phyloP scores from a whole-genome alignment of 345 rosid species.

The Eucalyptus regnans region DNA sequence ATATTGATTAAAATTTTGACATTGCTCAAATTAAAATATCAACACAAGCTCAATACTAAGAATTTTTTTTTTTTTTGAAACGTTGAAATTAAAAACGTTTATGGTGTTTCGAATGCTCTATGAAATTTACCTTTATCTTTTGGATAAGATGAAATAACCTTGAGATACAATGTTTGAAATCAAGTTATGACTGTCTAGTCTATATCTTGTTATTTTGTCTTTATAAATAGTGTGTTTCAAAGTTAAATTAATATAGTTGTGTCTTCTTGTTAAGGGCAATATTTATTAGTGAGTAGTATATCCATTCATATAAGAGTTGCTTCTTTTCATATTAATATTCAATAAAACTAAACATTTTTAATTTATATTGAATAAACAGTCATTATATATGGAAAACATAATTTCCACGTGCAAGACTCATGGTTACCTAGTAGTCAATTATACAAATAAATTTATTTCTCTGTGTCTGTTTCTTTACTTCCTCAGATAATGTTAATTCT shows the following conservation, averaged over 20 bases:
- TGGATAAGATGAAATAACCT: too few relatives aligned
- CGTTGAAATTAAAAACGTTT: too few relatives aligned
- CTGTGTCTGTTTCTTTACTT: not conserved
- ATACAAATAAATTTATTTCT: not conserved
- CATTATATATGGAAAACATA: not conserved
- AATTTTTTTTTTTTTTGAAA: too few relatives aligned
- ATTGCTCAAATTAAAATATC: too few relatives aligned
- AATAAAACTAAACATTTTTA: too few relatives aligned
- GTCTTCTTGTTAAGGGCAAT: not conserved
- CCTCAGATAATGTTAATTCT: accelerated
- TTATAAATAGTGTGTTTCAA: not conserved
- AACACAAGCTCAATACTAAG: not conserved
- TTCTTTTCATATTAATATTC: not conserved
- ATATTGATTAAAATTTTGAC: too few relatives aligned
- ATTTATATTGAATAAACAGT: not conserved
- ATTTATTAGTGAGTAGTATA: not conserved
- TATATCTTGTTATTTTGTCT: too few relatives aligned
- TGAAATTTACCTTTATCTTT: too few relatives aligned
- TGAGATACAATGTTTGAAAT: too few relatives aligned
- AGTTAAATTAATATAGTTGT: accelerated
- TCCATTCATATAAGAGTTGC: not conserved
- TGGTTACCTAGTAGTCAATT: not conserved
- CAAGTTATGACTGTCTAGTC: too few relatives aligned
- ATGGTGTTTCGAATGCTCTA: too few relatives aligned
- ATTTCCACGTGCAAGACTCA: accelerated